Conservation (phyloP, 2,329 filamentous ascomycete species). For the Neonectria neomacrospora region DNA sequence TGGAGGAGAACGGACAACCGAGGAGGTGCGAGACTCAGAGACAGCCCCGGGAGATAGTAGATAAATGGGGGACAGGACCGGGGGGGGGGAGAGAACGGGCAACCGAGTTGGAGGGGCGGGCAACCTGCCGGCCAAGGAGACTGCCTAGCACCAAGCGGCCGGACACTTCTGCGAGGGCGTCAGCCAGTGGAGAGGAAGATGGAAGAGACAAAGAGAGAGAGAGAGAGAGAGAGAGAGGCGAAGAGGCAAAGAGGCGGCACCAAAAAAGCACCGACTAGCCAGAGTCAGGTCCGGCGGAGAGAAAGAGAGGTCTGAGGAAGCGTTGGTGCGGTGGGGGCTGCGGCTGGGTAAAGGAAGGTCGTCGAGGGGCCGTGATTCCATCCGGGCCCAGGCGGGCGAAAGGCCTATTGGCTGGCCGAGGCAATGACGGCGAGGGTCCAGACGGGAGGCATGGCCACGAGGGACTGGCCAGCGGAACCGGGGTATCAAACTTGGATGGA, state of each 20-base stretch:
- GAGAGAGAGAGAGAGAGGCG: conserved; percentile 7
- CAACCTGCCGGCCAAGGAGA: not conserved
- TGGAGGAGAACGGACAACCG: not conserved
- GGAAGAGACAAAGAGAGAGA: not conserved
- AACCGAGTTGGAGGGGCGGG: not conserved
- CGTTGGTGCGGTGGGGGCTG: conserved; percentile 35
- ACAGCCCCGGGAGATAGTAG: too few relatives aligned
- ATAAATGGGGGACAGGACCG: too few relatives aligned
- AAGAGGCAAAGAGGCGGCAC: not conserved
- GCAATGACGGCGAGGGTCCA: conserved; percentile 26
- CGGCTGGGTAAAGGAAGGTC: conserved; percentile 31
- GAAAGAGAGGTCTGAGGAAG: conserved; percentile 13
- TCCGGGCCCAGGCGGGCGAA: conserved; percentile 32
- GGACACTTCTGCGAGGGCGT: conserved; percentile 7
- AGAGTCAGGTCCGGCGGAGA: conserved; percentile 19
- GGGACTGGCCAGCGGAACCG: conserved; percentile 9
- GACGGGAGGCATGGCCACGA: conserved; percentile 31
- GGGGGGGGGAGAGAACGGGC: not conserved
- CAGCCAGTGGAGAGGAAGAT: not conserved
- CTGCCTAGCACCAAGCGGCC: conserved; percentile 3
- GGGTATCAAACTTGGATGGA: conserved; percentile 23
- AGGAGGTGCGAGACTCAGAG: conserved; percentile 2
- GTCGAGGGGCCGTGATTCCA: conserved; percentile 35
- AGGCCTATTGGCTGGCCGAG: conserved; percentile 34
- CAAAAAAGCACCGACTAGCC: not conserved